Base-by-base conservation (phyloP, 2,329 filamentous ascomycete species). In the Cladophialophora psammophila region DNA sequence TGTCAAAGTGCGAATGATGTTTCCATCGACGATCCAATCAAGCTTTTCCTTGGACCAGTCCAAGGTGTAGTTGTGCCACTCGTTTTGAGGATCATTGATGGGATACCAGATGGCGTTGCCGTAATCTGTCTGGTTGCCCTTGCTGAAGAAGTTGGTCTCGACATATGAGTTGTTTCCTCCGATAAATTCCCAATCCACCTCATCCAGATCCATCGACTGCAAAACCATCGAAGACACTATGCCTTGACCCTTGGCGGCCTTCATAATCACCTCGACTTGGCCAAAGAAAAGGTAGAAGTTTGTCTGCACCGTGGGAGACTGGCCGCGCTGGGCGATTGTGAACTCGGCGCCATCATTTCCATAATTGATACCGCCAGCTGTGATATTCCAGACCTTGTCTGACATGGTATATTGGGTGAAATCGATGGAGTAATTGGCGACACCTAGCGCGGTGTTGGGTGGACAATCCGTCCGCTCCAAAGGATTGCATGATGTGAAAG, bases 1-100 rank as follows among this genome's bases (percentile, higher is more conserved):
- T 55, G 85, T 88, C 66, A 97, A 85, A 10, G 91, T 91, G 66
- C 95, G 90, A 57, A 97, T 87, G 5, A 90, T 88, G 13, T 84
- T 87, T 64, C 90, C 91, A 76, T 91, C 91, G 69, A 96, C 91
- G 69, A 90, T 88, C 94, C 94, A 99, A 42, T 93, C 85, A 75
- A 97, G 90, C 76, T 93, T 90, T 62, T 90, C 86, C 45, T 89
- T 83, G 0, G 93, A 97, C 95, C 95, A 99, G 78, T 97, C 93
- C 74, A 98, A 83, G 3, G 90, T 89, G 81, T 98, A 99, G 9
- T 89, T 97, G 78, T 94, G 90, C 79, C 91, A 97, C 40, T 85
- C 79, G 58, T 83, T 83, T 77, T 97, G 93, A 50, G 89, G 85
- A 73, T 81, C 81, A 68, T 78, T 71, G 59, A 92, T 83, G n/a